A percentile compares a stretch with the other conserved stretches of the same genome.
Evolutionary conservation across 805 yeast genomes (phyloP).

Genomic region (Wickerhamomyces kurtzmanii): DNA sequence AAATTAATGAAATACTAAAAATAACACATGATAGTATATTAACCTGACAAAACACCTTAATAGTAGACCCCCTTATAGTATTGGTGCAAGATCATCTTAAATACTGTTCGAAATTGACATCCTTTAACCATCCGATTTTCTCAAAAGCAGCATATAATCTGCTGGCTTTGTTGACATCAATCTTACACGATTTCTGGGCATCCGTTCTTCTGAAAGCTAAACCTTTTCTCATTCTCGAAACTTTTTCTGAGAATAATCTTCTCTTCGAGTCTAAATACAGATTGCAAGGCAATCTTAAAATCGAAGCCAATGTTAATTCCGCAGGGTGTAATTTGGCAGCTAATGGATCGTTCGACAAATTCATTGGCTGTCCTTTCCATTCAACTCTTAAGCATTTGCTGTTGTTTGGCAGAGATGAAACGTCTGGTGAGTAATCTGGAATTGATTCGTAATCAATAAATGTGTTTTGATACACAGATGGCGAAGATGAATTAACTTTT

Average conservation of each 20-base stretch:
- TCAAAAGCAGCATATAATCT: conserved; percentile 89
- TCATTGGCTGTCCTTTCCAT: conserved; percentile 99
- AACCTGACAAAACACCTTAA: too few species aligned
- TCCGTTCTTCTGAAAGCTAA: conserved; percentile 94
- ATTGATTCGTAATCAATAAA: conserved; percentile 56
- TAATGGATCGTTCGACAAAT: conserved; percentile 69
- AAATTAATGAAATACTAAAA: too few species aligned
- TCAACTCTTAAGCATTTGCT: conserved; percentile 75
- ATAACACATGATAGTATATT: too few species aligned
- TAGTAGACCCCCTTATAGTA: too few species aligned
- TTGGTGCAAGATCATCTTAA: conserved; percentile 20
- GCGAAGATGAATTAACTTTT: conserved; percentile 28
- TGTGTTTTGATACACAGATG: conserved; percentile 34
- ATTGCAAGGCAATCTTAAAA: conserved; percentile 80
- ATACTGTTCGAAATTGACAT: conserved; percentile 49
- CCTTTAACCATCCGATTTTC: conserved; percentile 92
- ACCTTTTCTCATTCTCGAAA: conserved; percentile 60
- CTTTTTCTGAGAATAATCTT: conserved; percentile 84
- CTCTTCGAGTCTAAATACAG: conserved; percentile 77
- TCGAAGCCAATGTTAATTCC: conserved; percentile 77
- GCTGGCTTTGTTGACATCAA: conserved; percentile 94
- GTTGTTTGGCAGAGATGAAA: conserved; percentile 56
- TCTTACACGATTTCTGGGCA: conserved; percentile 95
- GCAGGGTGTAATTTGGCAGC: conserved; percentile 77
- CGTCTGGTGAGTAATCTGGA: conserved; percentile 78